A percentile compares a stretch with the other conserved stretches of the same genome.
These are phyloP conservation scores for Bipolaris victoriae DNA, from an alignment of 2,329 filamentous ascomycete genomes.

Conservation along the genomic window DNA sequence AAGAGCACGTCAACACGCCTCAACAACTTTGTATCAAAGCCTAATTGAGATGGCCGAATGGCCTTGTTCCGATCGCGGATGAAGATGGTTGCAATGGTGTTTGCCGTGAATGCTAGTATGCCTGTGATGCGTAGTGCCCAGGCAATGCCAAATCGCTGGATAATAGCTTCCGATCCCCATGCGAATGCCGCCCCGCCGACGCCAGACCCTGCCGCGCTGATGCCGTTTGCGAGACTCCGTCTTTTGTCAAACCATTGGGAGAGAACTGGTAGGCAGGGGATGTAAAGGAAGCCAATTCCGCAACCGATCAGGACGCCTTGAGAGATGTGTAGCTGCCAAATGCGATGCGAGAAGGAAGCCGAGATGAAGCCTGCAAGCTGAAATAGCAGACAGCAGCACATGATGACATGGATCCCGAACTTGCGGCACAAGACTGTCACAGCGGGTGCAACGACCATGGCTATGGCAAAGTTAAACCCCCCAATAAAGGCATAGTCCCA, in stretches of 20 bases:
- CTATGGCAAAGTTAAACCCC: conserved; percentile 46
- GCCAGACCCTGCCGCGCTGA: conserved; percentile 50
- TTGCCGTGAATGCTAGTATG: conserved; percentile 39
- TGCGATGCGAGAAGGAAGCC: conserved; percentile 46
- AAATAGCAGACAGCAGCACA: conserved; percentile 45
- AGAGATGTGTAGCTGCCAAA: conserved; percentile 52
- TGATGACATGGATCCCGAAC: conserved; percentile 34
- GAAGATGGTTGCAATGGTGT: conserved; percentile 36
- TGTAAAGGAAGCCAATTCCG: conserved; percentile 52
- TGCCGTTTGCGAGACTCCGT: conserved; percentile 51
- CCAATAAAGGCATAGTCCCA: conserved; percentile 52
- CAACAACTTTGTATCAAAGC: conserved; percentile 48
- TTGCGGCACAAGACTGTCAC: conserved; percentile 38
- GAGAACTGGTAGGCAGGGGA: conserved; percentile 47
- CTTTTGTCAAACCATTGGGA: conserved; percentile 53
- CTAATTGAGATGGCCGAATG: conserved; percentile 43
- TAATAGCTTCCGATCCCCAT: conserved; percentile 47
- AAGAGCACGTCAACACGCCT: conserved; percentile 46
- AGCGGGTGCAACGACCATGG: conserved; percentile 45
- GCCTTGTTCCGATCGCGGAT: conserved; percentile 45
- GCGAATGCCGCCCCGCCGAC: conserved; percentile 47
- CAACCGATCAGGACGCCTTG: conserved; percentile 52
- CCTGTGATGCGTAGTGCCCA: conserved; percentile 54
- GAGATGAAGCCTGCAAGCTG: conserved; percentile 45
- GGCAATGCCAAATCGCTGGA: conserved; percentile 40